Evolutionary conservation across 441 rosid genomes (phyloP).

Genomic region (Manihot esculenta): DNA sequence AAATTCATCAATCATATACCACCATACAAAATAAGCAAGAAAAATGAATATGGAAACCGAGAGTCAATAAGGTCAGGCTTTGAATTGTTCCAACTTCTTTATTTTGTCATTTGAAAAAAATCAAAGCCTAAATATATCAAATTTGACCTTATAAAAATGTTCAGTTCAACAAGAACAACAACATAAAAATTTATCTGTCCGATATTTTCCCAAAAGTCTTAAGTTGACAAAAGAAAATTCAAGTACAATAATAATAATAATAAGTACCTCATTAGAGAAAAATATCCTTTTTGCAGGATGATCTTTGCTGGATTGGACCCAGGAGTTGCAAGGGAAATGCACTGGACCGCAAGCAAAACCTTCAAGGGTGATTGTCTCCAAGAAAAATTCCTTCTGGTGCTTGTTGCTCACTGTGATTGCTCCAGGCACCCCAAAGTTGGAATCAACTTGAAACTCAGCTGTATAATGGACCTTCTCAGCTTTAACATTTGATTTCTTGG

Average conservation of each 20-base stretch:
- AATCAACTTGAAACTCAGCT: slow-evolving; percentile 75
- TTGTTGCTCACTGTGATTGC: slow-evolving; percentile 78
- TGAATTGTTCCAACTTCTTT: slow-evolving; percentile 24
- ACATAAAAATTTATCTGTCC: slow-evolving; percentile 2
- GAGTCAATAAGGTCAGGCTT: slow-evolving; percentile 6
- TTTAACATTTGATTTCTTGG: slow-evolving; percentile 64
- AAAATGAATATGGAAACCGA: neutral
- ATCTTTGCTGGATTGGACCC: slow-evolving; percentile 77
- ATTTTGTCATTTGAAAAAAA: slow-evolving; percentile 12
- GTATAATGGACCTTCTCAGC: slow-evolving; percentile 77
- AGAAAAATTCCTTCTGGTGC: slow-evolving; percentile 81
- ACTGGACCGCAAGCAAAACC: slow-evolving; percentile 80
- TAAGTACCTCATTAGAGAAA: slow-evolving; percentile 77
- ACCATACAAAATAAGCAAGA: no score
- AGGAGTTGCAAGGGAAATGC: slow-evolving; percentile 91
- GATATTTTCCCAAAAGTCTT: slow-evolving; percentile 11
- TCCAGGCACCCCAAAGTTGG: slow-evolving; percentile 77
- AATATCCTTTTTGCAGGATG: slow-evolving; percentile 65
- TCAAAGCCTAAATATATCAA: slow-evolving; percentile 14
- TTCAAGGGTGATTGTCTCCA: slow-evolving; percentile 80
- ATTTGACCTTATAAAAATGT: slow-evolving; percentile 20
- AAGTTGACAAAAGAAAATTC: neutral
- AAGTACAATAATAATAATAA: neutral
- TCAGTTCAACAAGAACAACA: neutral
- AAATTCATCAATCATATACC: neutral